A percentile compares a stretch with the other conserved stretches of the same genome.
phyloP scores from a whole-genome alignment of 768 basidiomycete species.

The Paxillus ammoniavirescens region DNA sequence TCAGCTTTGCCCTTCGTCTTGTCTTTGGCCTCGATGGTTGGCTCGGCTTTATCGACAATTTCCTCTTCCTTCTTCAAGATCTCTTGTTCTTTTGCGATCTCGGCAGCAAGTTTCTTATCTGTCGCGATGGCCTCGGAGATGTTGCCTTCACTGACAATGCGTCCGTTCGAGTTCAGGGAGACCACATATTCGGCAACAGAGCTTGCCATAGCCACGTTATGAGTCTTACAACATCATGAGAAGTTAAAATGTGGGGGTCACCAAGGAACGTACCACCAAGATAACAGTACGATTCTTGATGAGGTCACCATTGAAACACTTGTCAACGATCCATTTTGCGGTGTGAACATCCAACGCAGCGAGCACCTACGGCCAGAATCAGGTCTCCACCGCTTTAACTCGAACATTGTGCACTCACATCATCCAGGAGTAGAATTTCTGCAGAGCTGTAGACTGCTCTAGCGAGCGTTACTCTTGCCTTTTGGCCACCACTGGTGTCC shows the following conservation, averaged over 20 bases:
- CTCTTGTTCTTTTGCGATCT: conserved; percentile 15
- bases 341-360: conserved; percentile 62
- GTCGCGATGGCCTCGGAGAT: conserved; percentile 45
- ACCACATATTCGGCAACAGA: conserved; percentile 42
- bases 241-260: neutral
- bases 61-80: conserved; percentile 12
- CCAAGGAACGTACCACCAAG: conserved; percentile 40
- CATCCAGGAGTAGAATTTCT: conserved; percentile 66
- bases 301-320: conserved; percentile 46
- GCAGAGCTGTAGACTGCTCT: conserved; percentile 62
- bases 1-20: conserved; percentile 24
- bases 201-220: conserved; percentile 30
- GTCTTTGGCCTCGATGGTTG: conserved; percentile 17
- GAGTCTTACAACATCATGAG: conserved; percentile 23
- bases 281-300: conserved; percentile 50
- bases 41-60: too few species aligned
- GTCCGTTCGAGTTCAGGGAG: conserved; percentile 52
- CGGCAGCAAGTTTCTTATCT: conserved; percentile 32
- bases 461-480: conserved; percentile 54
- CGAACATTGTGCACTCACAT: conserved; percentile 38
- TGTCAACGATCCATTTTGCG: conserved; percentile 47
- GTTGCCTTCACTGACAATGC: conserved; percentile 48
- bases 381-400: neutral
- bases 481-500: neutral
- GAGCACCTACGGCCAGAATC: conserved; percentile 28